A percentile compares a stretch with the other conserved stretches of the same genome.
Evolutionary conservation across 371 early-diverging fungal species (phyloP).

Genomic region (Dinochytrium kinnereticum): DNA sequence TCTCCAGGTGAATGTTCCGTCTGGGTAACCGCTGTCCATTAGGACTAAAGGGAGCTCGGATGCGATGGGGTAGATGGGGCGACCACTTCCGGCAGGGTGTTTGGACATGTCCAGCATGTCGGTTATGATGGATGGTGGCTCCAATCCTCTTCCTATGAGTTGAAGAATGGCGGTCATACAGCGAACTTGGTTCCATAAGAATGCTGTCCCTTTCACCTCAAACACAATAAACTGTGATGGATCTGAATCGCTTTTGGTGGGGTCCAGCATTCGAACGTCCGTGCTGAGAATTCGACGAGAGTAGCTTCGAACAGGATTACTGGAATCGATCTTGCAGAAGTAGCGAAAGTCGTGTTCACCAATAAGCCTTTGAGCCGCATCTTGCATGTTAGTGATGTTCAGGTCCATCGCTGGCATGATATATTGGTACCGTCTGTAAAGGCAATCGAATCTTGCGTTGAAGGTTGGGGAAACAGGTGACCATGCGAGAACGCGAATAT

Average conservation of each 20-base stretch:
- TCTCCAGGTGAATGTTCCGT: conserved; percentile 38
- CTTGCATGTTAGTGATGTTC: conserved; percentile 76
- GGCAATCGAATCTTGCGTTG: conserved; percentile 89
- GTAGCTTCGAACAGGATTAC: conserved; percentile 78
- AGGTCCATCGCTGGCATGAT: conserved; percentile 78
- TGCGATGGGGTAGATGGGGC: conserved; percentile 85
- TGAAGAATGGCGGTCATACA: conserved; percentile 93
- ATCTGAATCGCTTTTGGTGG: neutral
- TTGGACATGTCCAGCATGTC: conserved; percentile 61
- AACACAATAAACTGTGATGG: conserved; percentile 40
- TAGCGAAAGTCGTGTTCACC: conserved; percentile 94
- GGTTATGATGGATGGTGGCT: conserved; percentile 64
- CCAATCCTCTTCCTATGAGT: conserved; percentile 77
- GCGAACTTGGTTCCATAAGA: conserved; percentile 97
- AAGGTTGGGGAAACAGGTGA: conserved; percentile 78
- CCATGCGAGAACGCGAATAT: conserved; percentile 94
- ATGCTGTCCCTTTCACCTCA: conserved; percentile 75
- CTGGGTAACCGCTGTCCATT: conserved; percentile 80
- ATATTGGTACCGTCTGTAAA: conserved; percentile 89
- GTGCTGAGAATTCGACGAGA: conserved; percentile 71
- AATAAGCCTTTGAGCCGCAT: conserved; percentile 70
- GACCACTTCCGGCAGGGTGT: conserved; percentile 53
- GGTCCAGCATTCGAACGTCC: conserved; percentile 60
- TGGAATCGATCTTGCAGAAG: conserved; percentile 91
- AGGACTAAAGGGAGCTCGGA: conserved; percentile 85